phyloP scores from a whole-genome alignment of 768 basidiomycete genomes.

The Daedaleopsis nitida region DNA sequence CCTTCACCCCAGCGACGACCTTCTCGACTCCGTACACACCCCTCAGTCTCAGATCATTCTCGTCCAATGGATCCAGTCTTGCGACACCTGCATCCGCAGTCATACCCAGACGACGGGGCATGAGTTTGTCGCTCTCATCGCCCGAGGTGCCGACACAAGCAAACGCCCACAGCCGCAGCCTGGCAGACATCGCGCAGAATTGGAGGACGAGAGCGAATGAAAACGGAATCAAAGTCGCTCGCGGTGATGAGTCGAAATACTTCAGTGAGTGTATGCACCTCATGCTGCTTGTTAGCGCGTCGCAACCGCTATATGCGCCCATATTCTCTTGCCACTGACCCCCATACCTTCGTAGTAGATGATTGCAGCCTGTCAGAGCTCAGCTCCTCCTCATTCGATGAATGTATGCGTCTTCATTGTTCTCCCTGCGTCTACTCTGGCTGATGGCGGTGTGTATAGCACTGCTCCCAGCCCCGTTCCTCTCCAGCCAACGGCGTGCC shows the following conservation, averaged over 20 bases:
- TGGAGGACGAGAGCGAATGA: constrained; percentile 75
- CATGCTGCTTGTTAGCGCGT: neutral
- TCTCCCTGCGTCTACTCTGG: neutral
- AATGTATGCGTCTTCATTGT: constrained; percentile 11
- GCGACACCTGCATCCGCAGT: constrained; percentile 60
- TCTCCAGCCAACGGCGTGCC: constrained; percentile 48
- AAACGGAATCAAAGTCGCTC: constrained; percentile 68
- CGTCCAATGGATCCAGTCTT: constrained; percentile 51
- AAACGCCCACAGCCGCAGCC: constrained; percentile 44
- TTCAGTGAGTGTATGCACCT: constrained; percentile 32
- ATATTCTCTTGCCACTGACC: neutral
- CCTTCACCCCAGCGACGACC: constrained; percentile 57
- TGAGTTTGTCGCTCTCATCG: constrained; percentile 42
- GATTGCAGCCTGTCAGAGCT: constrained; percentile 22
- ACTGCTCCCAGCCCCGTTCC: constrained; percentile 59
- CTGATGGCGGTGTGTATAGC: constrained; percentile 35
- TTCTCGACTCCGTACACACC: constrained; percentile 66
- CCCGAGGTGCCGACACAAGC: constrained; percentile 38
- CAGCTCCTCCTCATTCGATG: constrained; percentile 21
- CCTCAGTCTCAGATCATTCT: constrained; percentile 64
- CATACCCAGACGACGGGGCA: constrained; percentile 37
- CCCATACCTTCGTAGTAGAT: constrained; percentile 3
- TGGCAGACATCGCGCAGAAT: constrained; percentile 64
- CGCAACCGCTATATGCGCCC: constrained; percentile 8
- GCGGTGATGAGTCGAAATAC: constrained; percentile 45